Evolutionary conservation across 2,329 filamentous ascomycete genomes (phyloP).

Genomic region (Epichloe baconii): DNA sequence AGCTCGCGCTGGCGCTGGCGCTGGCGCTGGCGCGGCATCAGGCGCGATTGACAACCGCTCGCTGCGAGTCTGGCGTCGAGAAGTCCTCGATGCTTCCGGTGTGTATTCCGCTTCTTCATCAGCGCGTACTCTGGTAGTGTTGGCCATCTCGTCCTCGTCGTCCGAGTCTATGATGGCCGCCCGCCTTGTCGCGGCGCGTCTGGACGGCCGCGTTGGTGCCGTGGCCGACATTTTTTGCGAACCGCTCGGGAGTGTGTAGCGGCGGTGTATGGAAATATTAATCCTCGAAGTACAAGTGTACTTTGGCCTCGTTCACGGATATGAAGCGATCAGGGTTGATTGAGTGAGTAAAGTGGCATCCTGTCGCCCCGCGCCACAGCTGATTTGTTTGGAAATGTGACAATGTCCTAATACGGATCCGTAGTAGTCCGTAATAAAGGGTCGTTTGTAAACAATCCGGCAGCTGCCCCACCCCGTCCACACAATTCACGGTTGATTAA

Average conservation of each 20-base stretch:
- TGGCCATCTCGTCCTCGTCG: constrained; percentile 53
- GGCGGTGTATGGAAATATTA: not conserved
- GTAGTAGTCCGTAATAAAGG: constrained; percentile 14
- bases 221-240: constrained; percentile 16
- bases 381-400: constrained; percentile 27
- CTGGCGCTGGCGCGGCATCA: constrained; percentile 34
- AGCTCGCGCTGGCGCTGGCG: constrained; percentile 38
- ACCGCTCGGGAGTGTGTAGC: not conserved
- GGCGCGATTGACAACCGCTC: constrained; percentile 29
- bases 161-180: constrained; percentile 69
- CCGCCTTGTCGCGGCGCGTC: constrained; percentile 44
- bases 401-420: constrained; percentile 17
- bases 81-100: constrained; percentile 50
- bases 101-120: constrained; percentile 68
- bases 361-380: constrained; percentile 11
- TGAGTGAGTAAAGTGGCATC: constrained; percentile 3
- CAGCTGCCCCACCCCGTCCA: not conserved
- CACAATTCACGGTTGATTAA: not conserved
- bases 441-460: constrained; percentile 27
- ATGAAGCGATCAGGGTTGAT: not conserved
- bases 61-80: constrained; percentile 35
- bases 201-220: constrained; percentile 23
- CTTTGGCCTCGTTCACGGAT: not conserved
- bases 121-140: constrained; percentile 37
- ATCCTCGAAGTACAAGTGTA: not conserved